phyloP scores from a whole-genome alignment of 2,329 filamentous ascomycete genomes.

The Penicillium sp. region DNA sequence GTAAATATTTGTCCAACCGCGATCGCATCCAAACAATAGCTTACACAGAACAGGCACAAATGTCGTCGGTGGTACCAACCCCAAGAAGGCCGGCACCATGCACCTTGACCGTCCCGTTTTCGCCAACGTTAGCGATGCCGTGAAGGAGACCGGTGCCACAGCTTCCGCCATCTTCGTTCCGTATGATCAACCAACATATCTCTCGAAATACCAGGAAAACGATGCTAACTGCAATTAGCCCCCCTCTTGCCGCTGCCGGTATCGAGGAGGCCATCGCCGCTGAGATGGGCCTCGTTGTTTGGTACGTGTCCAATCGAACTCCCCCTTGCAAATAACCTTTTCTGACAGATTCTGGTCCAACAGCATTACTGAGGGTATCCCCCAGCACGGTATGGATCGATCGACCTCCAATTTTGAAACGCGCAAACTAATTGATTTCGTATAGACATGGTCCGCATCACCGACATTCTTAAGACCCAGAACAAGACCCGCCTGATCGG shows the following conservation, averaged over 20 bases:
- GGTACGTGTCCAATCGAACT: conserved; percentile 48
- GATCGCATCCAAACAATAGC: conserved; percentile 16
- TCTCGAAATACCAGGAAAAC: not conserved
- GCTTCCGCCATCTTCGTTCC: conserved; percentile 96
- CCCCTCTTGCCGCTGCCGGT: conserved; percentile 85
- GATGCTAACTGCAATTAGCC: conserved; percentile 54
- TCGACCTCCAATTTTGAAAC: not conserved
- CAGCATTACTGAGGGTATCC: conserved; percentile 92
- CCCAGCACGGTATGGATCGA: conserved; percentile 75
- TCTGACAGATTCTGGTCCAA: conserved; percentile 13
- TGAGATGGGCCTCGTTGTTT: conserved; percentile 92
- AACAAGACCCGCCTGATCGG: conserved; percentile 94
- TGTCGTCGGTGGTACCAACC: conserved; percentile 97
- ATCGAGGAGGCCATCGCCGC: conserved; percentile 95
- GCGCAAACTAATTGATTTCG: conserved; percentile 19
- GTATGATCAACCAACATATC: conserved; percentile 51
- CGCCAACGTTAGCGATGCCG: conserved; percentile 79
- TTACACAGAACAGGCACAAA: conserved; percentile 70
- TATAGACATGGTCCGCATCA: conserved; percentile 97
- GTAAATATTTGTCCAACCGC: conserved; percentile 52
- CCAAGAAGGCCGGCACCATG: conserved; percentile 91
- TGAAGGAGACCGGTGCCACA: conserved; percentile 85
- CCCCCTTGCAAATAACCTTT: conserved; percentile 4
- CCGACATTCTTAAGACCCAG: conserved; percentile 95
- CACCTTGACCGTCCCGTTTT: conserved; percentile 95